A percentile compares a stretch with the other conserved stretches of the same genome.
Conservation (phyloP, 257 asterid genomes). For the Przewalskia tangutica region DNA sequence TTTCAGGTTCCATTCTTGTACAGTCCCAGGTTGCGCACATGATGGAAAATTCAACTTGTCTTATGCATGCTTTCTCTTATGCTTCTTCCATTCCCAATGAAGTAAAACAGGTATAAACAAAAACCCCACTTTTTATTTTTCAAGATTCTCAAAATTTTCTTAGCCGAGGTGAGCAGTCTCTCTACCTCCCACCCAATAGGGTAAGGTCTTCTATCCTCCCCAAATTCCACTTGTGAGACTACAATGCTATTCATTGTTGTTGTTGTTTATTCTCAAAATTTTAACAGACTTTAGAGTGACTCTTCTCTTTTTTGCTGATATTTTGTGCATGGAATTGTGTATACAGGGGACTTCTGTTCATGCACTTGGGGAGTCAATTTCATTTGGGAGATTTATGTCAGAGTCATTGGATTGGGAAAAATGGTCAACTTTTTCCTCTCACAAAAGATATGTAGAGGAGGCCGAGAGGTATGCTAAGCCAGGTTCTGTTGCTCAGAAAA, state of each 20-base stretch:
- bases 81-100: conserved; percentile 60
- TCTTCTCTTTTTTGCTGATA: background rate
- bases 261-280: too few species aligned
- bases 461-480: conserved; percentile 76
- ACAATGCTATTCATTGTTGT: too few species aligned
- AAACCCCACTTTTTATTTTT: background rate
- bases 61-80: conserved; percentile 67
- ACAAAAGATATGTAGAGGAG: conserved; percentile 82
- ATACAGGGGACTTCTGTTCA: conserved; percentile 59
- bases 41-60: conserved; percentile 83
- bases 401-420: conserved; percentile 83
- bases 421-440: conserved; percentile 75
- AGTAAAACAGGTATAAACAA: conserved; percentile 43
- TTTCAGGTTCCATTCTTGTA: conserved; percentile 10
- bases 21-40: background rate
- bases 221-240: too few species aligned
- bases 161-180: too few species aligned
- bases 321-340: conserved; percentile 5
- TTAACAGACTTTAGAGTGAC: background rate
- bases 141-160: background rate
- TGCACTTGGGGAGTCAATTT: conserved; percentile 72
- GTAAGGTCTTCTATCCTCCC: too few species aligned
- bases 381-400: conserved; percentile 68
- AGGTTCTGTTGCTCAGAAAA: conserved; percentile 91
- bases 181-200: too few species aligned